Evolutionary conservation across 2,329 filamentous ascomycete species (phyloP), one percentile per base, ranked within the genome.

Genomic region (Cladophialophora exuberans): DNA sequence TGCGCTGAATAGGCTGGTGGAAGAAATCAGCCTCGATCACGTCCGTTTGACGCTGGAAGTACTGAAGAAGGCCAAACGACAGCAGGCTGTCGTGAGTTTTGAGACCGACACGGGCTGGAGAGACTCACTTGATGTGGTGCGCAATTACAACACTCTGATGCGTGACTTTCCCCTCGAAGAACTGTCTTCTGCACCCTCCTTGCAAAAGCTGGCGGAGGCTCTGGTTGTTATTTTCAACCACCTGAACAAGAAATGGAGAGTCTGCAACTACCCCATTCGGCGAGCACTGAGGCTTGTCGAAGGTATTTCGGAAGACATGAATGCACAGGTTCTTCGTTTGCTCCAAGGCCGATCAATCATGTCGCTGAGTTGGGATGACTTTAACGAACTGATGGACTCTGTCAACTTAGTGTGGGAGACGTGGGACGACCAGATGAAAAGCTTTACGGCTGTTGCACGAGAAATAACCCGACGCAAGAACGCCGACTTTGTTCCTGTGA

Each of bases 71-170:
- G 95, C 93, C 45, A 99, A 99, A 76, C 89, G 95, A 67, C 97
- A 97, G 74, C 92, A 97, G 74, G 93, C 94, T 9, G 97, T 93
- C 2, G 89, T 97, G 66, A 97, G 93, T 76, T 97, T 99, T 70
- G 88, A 88, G 30, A 90, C 94, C 2, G 95, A 99, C 72, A 99
- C 94, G 30, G 93, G 94, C 2, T 74, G 99, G 70, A 96, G 96
- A 72, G 94, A 99, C 73, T 91, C 91, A 20, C 94, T 92, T 71
- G 94, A 99, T 60, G 88, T 89, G 70, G 95, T 99, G 42, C 90
- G 96, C 72, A 97, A 97, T 73, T 99, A 97, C 79, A 99, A 99
- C 70, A 90, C 96, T 75, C 83, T 99, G 20, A 97, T 99, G 90
- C 88, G 94, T 60, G 95, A 99, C 70, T 97, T 99, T 62, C 94